Evolutionary conservation across 345 rosid species (phyloP).

Genomic region (Euphorbia tirucalli): DNA sequence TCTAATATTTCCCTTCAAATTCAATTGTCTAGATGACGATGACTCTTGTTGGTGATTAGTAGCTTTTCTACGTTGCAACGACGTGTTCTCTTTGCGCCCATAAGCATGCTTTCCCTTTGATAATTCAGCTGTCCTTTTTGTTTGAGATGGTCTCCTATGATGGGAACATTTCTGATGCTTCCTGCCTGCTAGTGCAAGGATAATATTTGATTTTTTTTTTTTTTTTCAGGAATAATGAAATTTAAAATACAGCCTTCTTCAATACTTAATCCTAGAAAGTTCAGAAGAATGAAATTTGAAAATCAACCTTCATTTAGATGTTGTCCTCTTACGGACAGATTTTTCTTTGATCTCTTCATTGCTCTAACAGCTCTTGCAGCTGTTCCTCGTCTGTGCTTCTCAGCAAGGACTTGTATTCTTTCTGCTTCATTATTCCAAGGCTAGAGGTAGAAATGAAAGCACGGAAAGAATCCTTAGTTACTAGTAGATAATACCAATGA

Average conservation of each 20-base stretch:
- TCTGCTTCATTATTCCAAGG: conserved; percentile 51
- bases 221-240: not conserved
- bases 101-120: conserved; percentile 23
- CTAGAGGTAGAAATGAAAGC: conserved; percentile 27
- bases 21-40: conserved; percentile 15
- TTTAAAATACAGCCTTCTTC: not conserved
- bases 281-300: not conserved
- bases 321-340: conserved; percentile 31
- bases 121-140: conserved; percentile 25
- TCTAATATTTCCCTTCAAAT: conserved; percentile 14
- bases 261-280: not conserved
- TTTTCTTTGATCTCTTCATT: conserved; percentile 35
- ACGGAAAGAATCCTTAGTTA: conserved; percentile 10
- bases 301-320: conserved; percentile 18
- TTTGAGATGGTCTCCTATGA: conserved; percentile 26
- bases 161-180: conserved; percentile 35
- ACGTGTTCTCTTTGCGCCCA: conserved; percentile 17
- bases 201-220: not conserved
- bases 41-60: conserved; percentile 24
- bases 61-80: conserved; percentile 7
- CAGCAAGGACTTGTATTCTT: conserved; percentile 44
- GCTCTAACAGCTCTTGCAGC: conserved; percentile 52
- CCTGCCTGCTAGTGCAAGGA: conserved; percentile 34
- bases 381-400: conserved; percentile 61
- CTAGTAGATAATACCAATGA: not conserved